Evolutionary conservation across 75 land plant genomes (phyloP).

Genomic region (Larix kaempferi): DNA sequence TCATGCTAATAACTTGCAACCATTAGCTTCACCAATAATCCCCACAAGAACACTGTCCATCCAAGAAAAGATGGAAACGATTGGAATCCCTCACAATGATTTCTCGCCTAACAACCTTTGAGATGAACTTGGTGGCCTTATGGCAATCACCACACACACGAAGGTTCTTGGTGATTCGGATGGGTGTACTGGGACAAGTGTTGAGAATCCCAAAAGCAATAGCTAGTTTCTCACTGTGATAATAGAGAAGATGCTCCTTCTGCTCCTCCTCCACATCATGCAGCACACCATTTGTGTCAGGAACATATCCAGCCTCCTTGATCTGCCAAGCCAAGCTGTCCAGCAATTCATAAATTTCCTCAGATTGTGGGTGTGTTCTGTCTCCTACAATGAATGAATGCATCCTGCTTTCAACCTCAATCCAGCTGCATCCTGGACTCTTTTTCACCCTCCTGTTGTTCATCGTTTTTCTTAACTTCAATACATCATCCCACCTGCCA

Average conservation of each 20-base stretch:
- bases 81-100: slow-evolving; percentile 1
- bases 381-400: too few species aligned
- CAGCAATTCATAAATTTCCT: too few species aligned
- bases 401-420: too few species aligned
- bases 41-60: not conserved
- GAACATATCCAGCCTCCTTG: slow-evolving; percentile 1
- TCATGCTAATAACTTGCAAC: too few species aligned
- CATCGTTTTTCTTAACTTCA: too few species aligned
- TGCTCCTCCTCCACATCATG: slow-evolving; percentile 2
- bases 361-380: too few species aligned
- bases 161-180: not conserved
- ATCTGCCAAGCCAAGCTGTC: not conserved
- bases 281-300: not conserved
- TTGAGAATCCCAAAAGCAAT: not conserved
- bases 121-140: not conserved
- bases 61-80: not conserved
- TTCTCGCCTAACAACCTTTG: not conserved
- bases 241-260: not conserved
- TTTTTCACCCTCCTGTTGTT: too few species aligned
- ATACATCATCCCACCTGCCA: too few species aligned
- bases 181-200: not conserved
- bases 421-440: too few species aligned
- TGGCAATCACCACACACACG: slow-evolving; percentile 2
- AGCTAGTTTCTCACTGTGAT: not conserved
- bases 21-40: not conserved